phyloP scores from a whole-genome alignment of 768 basidiomycete genomes.

The Lyophyllum decastes region DNA sequence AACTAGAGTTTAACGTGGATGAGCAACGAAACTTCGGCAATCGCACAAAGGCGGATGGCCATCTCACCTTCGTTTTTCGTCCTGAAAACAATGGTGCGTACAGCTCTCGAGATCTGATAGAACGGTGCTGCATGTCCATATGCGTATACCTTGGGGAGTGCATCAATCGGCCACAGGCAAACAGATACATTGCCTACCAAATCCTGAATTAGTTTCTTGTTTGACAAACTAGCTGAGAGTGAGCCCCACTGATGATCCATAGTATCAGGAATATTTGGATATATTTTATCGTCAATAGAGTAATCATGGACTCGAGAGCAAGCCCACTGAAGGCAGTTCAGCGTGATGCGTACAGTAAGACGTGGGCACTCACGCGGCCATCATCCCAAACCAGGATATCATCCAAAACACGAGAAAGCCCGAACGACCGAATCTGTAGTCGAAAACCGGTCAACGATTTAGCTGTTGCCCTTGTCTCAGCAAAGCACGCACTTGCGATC shows the following conservation, averaged over 20 bases:
- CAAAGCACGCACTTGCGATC: conserved; percentile 33
- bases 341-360: neutral
- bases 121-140: conserved; percentile 63
- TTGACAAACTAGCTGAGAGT: neutral
- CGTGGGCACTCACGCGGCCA: conserved; percentile 35
- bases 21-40: neutral
- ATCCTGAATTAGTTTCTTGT: neutral
- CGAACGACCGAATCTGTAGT: conserved; percentile 32
- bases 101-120: conserved; percentile 57
- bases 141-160: conserved; percentile 47
- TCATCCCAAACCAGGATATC: conserved; percentile 51
- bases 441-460: neutral
- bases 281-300: conserved; percentile 44
- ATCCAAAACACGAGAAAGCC: conserved; percentile 60
- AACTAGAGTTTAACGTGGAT: conserved; percentile 29
- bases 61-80: conserved; percentile 51
- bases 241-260: conserved; percentile 50
- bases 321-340: conserved; percentile 37
- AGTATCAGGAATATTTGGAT: conserved; percentile 49
- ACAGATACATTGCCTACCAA: conserved; percentile 50
- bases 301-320: conserved; percentile 52
- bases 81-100: conserved; percentile 52
- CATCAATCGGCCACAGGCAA: conserved; percentile 44
- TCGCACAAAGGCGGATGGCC: neutral
- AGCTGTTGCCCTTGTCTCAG: neutral